A percentile compares a stretch with the other conserved stretches of the same genome.
These are phyloP conservation scores for Hanseniaspora occidentalis DNA, from an alignment of 805 yeast genomes.

Conservation along the genomic window DNA sequence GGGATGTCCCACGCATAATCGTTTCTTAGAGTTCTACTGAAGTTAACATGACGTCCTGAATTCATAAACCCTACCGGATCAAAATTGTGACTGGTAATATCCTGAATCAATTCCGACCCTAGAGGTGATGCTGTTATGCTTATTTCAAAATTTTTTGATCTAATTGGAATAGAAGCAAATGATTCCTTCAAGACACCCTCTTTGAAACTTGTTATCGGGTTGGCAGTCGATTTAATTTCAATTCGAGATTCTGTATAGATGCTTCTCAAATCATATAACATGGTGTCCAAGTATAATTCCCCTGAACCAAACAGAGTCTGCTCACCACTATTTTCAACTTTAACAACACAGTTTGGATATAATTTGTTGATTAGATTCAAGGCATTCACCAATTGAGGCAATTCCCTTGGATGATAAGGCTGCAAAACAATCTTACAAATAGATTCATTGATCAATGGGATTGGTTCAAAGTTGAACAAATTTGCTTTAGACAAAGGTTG, in stretches of 20 bases:
- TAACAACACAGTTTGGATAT: constrained; percentile 55
- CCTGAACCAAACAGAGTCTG: constrained; percentile 74
- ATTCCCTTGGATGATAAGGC: constrained; percentile 66
- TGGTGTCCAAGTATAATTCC: constrained; percentile 75
- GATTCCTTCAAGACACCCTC: constrained; percentile 66
- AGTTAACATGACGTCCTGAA: constrained; percentile 29
- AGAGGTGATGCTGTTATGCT: constrained; percentile 69
- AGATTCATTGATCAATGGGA: constrained; percentile 38
- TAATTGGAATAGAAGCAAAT: constrained; percentile 50
- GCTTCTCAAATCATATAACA: constrained; percentile 61
- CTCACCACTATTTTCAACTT: constrained; percentile 83
- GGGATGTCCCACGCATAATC: constrained; percentile 72
- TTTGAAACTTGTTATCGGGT: constrained; percentile 66
- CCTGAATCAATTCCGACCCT: constrained; percentile 38
- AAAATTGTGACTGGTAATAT: constrained; percentile 12
- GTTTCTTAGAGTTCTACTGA: constrained; percentile 43
- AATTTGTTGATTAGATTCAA: constrained; percentile 47
- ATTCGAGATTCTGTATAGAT: constrained; percentile 40
- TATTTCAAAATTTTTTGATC: constrained; percentile 41
- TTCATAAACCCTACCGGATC: constrained; percentile 27
- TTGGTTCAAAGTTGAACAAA: constrained; percentile 24
- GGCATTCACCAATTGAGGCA: constrained; percentile 62
- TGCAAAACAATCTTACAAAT: constrained; percentile 75
- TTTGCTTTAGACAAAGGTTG: constrained; percentile 2
- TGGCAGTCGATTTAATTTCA: constrained; percentile 62